phyloP scores from a whole-genome alignment of 352 stramenopile genomes.

The Phytophthora cactorum region DNA sequence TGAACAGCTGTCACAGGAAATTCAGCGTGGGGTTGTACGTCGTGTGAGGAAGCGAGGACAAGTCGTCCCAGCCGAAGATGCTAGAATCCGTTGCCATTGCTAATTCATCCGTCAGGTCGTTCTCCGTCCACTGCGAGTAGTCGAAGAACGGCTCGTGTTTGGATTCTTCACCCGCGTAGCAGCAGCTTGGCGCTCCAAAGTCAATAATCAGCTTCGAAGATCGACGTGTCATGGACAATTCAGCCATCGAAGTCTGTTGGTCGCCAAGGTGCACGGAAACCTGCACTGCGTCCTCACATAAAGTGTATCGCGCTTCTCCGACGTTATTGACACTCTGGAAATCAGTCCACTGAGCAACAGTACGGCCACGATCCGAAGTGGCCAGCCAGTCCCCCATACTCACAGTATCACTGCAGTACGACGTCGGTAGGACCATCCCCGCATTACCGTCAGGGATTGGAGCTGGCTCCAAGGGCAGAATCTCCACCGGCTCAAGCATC shows the following conservation, averaged over 20 bases:
- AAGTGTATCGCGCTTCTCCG: slow-evolving; percentile 18
- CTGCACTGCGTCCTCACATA: slow-evolving; percentile 26
- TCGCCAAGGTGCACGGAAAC: slow-evolving; percentile 19
- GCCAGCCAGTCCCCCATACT: slow-evolving; percentile 25
- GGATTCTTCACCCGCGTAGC: slow-evolving; percentile 37
- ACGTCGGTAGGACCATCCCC: slow-evolving; percentile 8
- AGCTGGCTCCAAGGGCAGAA: slow-evolving; percentile 18
- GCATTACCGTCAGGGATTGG: not conserved
- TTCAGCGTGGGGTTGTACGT: slow-evolving; percentile 28
- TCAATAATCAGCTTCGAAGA: slow-evolving; percentile 48
- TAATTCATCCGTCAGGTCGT: slow-evolving; percentile 48
- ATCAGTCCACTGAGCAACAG: slow-evolving; percentile 15
- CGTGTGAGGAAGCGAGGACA: slow-evolving; percentile 7
- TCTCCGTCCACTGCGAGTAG: slow-evolving; percentile 46
- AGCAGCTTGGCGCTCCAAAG: slow-evolving; percentile 60
- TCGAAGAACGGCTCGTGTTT: slow-evolving; percentile 37
- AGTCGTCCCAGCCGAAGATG: slow-evolving; percentile 34
- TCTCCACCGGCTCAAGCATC: slow-evolving; percentile 8
- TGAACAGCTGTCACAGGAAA: slow-evolving; percentile 26
- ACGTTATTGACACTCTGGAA: slow-evolving; percentile 5
- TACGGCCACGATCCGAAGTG: slow-evolving; percentile 3
- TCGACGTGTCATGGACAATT: slow-evolving; percentile 27
- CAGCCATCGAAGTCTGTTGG: slow-evolving; percentile 21
- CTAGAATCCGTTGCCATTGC: slow-evolving; percentile 35
- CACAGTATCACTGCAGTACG: slow-evolving; percentile 16